Evolutionary conservation across 805 yeast genomes (phyloP), one percentile per base, ranked within the genome.

Genomic region (Lipomyces oligophaga): DNA sequence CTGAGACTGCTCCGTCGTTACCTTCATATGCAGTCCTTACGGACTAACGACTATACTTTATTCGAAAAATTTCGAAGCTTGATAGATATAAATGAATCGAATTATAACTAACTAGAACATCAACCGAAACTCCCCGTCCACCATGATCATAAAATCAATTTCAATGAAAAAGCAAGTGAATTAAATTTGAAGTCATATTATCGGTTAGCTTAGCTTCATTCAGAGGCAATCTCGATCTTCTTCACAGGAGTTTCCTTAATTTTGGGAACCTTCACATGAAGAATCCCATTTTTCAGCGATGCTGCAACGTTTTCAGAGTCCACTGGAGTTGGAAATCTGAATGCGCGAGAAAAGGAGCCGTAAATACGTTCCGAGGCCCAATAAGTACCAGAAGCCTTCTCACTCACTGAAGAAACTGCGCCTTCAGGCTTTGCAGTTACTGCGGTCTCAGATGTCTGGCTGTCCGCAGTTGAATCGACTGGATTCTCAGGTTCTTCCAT

Each of bases 301-400:
- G 58, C 58, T 2, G 51, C 41, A 3, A 52, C 55, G n/a, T 36
- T 16, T 18, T 36, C 40, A 8, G 57, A n/a, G 28, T 54, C 57
- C 27, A 54, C 47, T 13, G 42, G 37, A 4, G 35, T 18, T n/a
- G 58, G 58, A 45, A 54, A 54, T 32, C 47, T 30, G 43, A 54
- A 52, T 20, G 57, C 37, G 18, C 58, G 30, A 7, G 55, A 41
- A 40, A 52, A 54, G 16, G 45, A 44, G 15, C 58, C 58, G 25
- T 38, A 30, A 11, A 48, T 43, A 7, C 58, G 45, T 36, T 54
- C 58, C 7, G 52, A 25, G 1, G 58, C 54, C 58, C 57, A 52
- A 26, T 40, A 39, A 6, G 41, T 51, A 6, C 43, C 48, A 8
- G 21, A 19, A n/a, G 36, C 4, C 27, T 11, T 10, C 21, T 18